Evolutionary conservation across 805 yeast genomes (phyloP), one percentile per base, ranked within the genome.

Genomic region (Suhomyces canberraensis): DNA sequence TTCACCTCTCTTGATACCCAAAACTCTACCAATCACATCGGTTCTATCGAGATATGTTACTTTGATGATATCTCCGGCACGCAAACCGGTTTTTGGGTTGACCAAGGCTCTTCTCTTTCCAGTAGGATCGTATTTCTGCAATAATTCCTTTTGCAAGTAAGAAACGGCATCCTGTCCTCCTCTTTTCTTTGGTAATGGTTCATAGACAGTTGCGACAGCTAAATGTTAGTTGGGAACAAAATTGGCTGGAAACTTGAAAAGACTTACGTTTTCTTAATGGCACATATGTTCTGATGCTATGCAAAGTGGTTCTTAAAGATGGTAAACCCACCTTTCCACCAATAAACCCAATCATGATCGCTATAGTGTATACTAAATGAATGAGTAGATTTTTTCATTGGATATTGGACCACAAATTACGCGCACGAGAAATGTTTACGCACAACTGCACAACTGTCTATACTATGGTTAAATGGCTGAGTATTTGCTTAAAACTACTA

Each of bases 31-130:
- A 16, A 79, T 71, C 45, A 87, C 81, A 17, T 76, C 76, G 37
- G 82, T 77, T 56, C 82, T 78, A 48, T 77, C 78, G 50, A 71
- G 71, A 56, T 84, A 88, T 21, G 79, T 76, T 3, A 90, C 83
- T 44, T 84, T 77, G 25, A 90, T 78, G 19, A 87, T 71, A 56
- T 90, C 97, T 11, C 95, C 97, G 0, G 95, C 75, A 38, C 86
- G 73, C 20, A 90, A 65, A 39, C 75, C 64, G 16, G 71, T 71
- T 16, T 56, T 45, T 19, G 67, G 64, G 37, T 72, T 64, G 20
- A 87, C 62, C 31, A 83, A 59, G 16, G 71, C 66, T 33, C 80
- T 67, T 61, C 85, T 83, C 64, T 71, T 65, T 4, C 91, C 93
- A 3, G 75, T 65, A 13, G 88, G 83, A 56, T 90, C 98, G 42